Evolutionary conservation across 164 flowering plant genomes (phyloP).

Genomic region (Paratinospora sagittata): DNA sequence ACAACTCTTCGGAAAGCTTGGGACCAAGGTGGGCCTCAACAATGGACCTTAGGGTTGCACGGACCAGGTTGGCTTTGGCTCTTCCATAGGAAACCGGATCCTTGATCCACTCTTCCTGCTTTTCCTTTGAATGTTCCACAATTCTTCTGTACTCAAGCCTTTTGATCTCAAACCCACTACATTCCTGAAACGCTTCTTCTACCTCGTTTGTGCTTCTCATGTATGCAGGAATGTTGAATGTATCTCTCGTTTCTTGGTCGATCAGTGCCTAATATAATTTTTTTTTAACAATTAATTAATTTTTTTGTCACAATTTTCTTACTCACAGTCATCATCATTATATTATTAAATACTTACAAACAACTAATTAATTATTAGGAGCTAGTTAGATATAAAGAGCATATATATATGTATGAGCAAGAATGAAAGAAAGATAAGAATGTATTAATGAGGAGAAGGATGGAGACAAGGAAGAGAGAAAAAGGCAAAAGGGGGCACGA

Average conservation of each 20-base stretch:
- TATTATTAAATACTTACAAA: too few species aligned
- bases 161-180: conserved; percentile 36
- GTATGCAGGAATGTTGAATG: conserved; percentile 38
- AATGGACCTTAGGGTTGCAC: conserved; percentile 33
- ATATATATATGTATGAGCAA: too few species aligned
- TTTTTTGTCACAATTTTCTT: too few species aligned
- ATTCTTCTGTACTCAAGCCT: conserved; percentile 30
- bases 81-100: conserved; percentile 36
- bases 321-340: too few species aligned
- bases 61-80: conserved; percentile 37
- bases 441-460: conserved; percentile 12
- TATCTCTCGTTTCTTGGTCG: conserved; percentile 30
- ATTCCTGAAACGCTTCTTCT: conserved; percentile 23
- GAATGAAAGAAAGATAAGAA: conserved; percentile 4
- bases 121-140: conserved; percentile 32
- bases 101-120: conserved; percentile 33
- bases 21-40: conserved; percentile 41
- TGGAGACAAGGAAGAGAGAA: conserved; percentile 12
- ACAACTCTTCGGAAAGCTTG: conserved; percentile 27
- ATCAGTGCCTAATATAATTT: conserved; percentile 38
- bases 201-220: conserved; percentile 40
- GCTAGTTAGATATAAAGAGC: too few species aligned
- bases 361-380: too few species aligned
- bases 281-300: too few species aligned
- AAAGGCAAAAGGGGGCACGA: conserved; percentile 7